phyloP scores from a whole-genome alignment of 1,139 yeast genomes.

The Zygosaccharomyces sapae region DNA sequence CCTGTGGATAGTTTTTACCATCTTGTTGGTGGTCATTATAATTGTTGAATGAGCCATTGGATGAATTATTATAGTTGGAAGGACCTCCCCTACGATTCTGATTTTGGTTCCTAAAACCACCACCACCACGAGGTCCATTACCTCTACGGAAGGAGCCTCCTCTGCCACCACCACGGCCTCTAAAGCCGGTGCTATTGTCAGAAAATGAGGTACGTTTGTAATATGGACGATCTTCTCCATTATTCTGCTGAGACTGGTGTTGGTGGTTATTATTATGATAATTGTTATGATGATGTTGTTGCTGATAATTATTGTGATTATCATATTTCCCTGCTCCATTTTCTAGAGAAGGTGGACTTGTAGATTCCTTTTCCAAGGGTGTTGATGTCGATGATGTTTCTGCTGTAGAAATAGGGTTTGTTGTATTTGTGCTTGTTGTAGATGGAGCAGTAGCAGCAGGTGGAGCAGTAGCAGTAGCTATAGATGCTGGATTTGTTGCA shows the following conservation, averaged over 20 bases:
- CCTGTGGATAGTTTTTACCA: constrained; percentile 1
- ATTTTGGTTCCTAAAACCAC: constrained; percentile 15
- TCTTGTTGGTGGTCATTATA: constrained; percentile 8
- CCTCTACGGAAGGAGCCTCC: constrained; percentile 18
- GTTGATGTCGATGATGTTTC: background rate
- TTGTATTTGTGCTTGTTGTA: background rate
- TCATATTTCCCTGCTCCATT: background rate
- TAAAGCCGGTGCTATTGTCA: constrained; percentile 11
- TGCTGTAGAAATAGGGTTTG: background rate
- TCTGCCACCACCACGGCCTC: constrained; percentile 19
- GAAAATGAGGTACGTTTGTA: constrained; percentile 6
- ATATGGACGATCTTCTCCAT: constrained; percentile 6
- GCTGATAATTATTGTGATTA: background rate
- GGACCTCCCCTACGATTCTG: constrained; percentile 7
- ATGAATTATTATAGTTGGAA: background rate
- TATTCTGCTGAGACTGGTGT: background rate
- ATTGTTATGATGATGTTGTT: background rate
- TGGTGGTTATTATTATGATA: constrained; percentile 5
- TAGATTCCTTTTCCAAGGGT: background rate
- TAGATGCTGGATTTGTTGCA: background rate
- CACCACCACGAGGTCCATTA: constrained; percentile 13
- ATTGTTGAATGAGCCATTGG: background rate
- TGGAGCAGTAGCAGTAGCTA: constrained; percentile 1
- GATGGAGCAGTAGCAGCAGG: background rate
- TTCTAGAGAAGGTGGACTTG: constrained; percentile 1